These are phyloP conservation scores for Penicillium sp. DNA, from an alignment of 2,329 filamentous ascomycete species.

Conservation along the genomic window DNA sequence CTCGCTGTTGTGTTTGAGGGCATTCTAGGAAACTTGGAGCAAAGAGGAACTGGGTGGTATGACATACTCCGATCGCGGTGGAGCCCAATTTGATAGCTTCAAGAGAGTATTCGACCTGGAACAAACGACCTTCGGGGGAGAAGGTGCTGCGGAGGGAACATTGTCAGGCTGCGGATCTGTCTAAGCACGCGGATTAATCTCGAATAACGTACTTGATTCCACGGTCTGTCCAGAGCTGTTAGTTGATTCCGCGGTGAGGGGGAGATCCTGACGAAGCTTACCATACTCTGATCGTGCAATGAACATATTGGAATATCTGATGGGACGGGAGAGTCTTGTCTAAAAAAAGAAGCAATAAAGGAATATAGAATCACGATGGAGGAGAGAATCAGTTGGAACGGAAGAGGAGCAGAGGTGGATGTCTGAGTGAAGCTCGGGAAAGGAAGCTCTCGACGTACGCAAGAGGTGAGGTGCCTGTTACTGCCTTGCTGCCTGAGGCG, in stretches of 20 bases:
- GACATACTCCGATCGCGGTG: conserved; percentile 84
- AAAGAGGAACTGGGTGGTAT: background rate
- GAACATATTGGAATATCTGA: conserved; percentile 73
- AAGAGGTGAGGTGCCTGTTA: conserved; percentile 34
- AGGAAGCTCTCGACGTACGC: conserved; percentile 35
- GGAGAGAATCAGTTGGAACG: conserved; percentile 4
- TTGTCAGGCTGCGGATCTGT: conserved; percentile 21
- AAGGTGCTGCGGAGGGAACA: conserved; percentile 69
- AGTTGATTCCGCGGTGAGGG: conserved; percentile 12
- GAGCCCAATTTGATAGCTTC: conserved; percentile 99
- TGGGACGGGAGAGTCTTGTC: conserved; percentile 3
- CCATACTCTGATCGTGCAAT: conserved; percentile 99
- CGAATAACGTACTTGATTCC: conserved; percentile 79
- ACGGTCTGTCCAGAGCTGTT: conserved; percentile 63
- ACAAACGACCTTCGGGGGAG: conserved; percentile 98
- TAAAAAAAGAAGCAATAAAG: background rate
- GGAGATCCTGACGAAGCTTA: conserved; percentile 50
- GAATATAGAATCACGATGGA: conserved; percentile 3
- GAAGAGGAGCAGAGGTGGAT: conserved; percentile 17
- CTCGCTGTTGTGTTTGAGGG: background rate
- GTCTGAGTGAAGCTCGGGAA: conserved; percentile 24
- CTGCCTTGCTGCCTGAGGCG: conserved; percentile 20
- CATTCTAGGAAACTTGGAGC: background rate
- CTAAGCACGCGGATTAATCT: background rate
- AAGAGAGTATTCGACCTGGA: conserved; percentile 99